Evolutionary conservation across 768 basidiomycete species (phyloP).

Genomic region (Mycena capillaripes): DNA sequence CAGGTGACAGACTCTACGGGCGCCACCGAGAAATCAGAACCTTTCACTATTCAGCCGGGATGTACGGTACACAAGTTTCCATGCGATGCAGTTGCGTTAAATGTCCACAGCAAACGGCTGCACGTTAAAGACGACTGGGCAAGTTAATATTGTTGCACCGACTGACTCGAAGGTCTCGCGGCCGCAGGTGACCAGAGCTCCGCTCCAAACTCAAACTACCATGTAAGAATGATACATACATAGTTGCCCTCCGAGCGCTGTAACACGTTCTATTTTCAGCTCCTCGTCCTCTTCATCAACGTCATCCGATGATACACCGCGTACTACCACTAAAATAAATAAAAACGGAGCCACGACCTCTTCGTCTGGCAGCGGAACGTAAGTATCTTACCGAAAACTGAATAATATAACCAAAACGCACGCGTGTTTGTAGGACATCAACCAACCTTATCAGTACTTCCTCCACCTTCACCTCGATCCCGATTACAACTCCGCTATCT

Average conservation of each 20-base stretch:
- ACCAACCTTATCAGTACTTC: too few species aligned
- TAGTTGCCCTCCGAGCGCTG: neutral
- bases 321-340: neutral
- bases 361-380: neutral
- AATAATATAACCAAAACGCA: too few species aligned
- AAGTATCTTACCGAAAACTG: too few species aligned
- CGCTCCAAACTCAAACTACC: too few species aligned
- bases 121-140: neutral
- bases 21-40: neutral
- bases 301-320: neutral
- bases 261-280: too few species aligned
- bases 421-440: too few species aligned
- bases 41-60: slow-evolving; percentile 14
- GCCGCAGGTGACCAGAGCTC: too few species aligned
- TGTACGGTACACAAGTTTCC: neutral
- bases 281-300: too few species aligned
- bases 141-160: too few species aligned
- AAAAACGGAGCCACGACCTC: neutral
- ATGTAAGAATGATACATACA: neutral
- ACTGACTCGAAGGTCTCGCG: too few species aligned
- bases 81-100: neutral
- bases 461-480: too few species aligned
- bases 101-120: slow-evolving; percentile 8
- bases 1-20: slow-evolving; percentile 17
- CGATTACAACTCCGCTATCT: too few species aligned